Conservation (phyloP, 768 basidiomycete species). For the Tulasnella sp. region DNA sequence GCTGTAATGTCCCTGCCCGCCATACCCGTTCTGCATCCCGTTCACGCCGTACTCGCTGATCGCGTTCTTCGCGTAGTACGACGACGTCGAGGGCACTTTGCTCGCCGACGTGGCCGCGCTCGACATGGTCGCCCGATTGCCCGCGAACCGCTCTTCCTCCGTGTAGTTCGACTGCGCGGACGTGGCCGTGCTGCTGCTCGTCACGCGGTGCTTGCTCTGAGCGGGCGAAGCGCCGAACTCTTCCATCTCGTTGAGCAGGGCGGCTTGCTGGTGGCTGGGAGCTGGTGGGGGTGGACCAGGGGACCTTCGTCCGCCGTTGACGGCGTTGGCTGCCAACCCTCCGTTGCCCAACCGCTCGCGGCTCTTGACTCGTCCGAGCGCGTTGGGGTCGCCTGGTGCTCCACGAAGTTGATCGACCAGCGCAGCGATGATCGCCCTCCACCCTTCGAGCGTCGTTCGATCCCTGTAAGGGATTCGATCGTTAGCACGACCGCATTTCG, state of each 20-base stretch:
- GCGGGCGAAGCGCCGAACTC: constrained; percentile 33
- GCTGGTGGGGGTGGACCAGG: constrained; percentile 30
- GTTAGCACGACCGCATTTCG: neutral
- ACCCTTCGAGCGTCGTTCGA: constrained; percentile 82
- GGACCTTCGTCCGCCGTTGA: constrained; percentile 12
- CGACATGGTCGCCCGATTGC: constrained; percentile 24
- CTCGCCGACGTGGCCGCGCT: constrained; percentile 18
- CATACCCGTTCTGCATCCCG: constrained; percentile 6
- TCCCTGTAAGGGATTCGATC: constrained; percentile 52
- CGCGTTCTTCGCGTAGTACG: constrained; percentile 27
- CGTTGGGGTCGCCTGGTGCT: constrained; percentile 3
- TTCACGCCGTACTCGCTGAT: neutral
- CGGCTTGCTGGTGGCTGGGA: constrained; percentile 16
- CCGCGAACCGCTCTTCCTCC: constrained; percentile 15
- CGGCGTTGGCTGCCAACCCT: constrained; percentile 13
- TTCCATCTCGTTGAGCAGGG: constrained; percentile 34
- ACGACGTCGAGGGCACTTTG: constrained; percentile 14
- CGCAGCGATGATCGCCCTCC: constrained; percentile 80
- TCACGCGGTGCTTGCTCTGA: constrained; percentile 1
- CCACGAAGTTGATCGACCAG: constrained; percentile 53
- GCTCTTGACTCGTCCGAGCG: neutral
- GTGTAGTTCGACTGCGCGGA: constrained; percentile 13
- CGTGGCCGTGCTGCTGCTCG: constrained; percentile 22
- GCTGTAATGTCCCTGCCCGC: neutral
- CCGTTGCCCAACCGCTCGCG: constrained; percentile 21